Base-by-base conservation (phyloP, 768 basidiomycete species). In the Hygrophorus russula region DNA sequence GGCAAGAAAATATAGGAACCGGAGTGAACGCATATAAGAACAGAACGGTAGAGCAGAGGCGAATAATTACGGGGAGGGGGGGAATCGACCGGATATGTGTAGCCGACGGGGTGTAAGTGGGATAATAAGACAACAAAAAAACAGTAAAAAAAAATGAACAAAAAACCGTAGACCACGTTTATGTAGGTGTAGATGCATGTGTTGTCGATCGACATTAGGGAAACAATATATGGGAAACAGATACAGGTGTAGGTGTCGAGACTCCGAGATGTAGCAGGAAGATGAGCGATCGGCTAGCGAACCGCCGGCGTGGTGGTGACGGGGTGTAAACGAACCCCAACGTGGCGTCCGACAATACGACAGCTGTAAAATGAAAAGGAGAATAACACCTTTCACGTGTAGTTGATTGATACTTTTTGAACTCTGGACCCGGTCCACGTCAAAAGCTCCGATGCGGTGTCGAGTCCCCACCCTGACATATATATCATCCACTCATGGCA, bases 201-300 rank as follows among this genome's bases (percentile, higher is more conserved):
- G 31, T 19, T 18, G 14, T 36, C 24, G 42, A 44, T 44, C 34
- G 34, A 18, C 29, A 36, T n/a, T 44, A 36, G 18, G 13, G 5
- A 36, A 19, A 20, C 20, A 36, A n/a, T 15, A 36, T 36, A 44
- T n/a, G 19, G 42, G 13, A 6, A 15, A 27, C 19, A 18, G 30
- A 20, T 19, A 36, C 14, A 15, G 24, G 32, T 6, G 32, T 35
- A 8, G 32, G 42, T 43, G 4, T 24, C 24, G 24, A 24, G 24
- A 24, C 24, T 3, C 7, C 24, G 24, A 24, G 24, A 24, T 24
- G 24, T 24, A 24, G 24, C 42, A 24, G 32, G 36, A 35, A 43
- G 32, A 35, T 20, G 42, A 24, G 10, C n/a, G 36, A 35, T 33
- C 42, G 42, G 42, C 4, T 20, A 44, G 35, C 35, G 42, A 44